phyloP scores from a whole-genome alignment of 441 rosid species.

The Euphorbia schlechtendalii region DNA sequence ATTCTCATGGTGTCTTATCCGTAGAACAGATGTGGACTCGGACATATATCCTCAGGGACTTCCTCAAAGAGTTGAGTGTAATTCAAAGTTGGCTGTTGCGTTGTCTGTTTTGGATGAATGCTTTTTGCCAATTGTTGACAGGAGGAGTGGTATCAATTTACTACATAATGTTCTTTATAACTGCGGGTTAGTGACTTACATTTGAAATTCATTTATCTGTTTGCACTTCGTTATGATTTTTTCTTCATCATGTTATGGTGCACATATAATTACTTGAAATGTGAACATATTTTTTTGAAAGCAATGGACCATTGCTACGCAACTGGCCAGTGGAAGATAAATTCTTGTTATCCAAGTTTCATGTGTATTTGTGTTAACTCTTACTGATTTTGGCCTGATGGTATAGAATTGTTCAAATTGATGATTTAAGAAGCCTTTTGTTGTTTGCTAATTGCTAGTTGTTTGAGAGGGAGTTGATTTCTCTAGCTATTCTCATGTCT shows the following conservation, averaged over 20 bases:
- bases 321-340: background rate
- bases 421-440: background rate
- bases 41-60: slow-evolving; percentile 40
- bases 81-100: slow-evolving; percentile 95
- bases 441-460: background rate
- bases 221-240: background rate
- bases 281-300: background rate
- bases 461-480: slow-evolving; percentile 10
- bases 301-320: slow-evolving; percentile 1
- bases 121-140: slow-evolving; percentile 88
- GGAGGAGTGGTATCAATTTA: slow-evolving; percentile 82
- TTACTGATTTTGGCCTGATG: background rate
- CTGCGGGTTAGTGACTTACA: slow-evolving; percentile 55
- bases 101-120: slow-evolving; percentile 93
- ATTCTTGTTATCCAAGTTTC: background rate
- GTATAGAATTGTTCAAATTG: background rate
- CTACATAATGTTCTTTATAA: slow-evolving; percentile 74
- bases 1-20: slow-evolving; percentile 87
- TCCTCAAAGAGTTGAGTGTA: slow-evolving; percentile 73
- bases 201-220: slow-evolving; percentile 6
- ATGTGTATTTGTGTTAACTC: background rate
- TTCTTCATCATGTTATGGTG: background rate
- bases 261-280: slow-evolving; percentile 8
- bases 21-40: slow-evolving; percentile 48
- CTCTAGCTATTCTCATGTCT: background rate